Evolutionary conservation across 306 rosid genomes (phyloP).

Genomic region (Prunus armeniaca): DNA sequence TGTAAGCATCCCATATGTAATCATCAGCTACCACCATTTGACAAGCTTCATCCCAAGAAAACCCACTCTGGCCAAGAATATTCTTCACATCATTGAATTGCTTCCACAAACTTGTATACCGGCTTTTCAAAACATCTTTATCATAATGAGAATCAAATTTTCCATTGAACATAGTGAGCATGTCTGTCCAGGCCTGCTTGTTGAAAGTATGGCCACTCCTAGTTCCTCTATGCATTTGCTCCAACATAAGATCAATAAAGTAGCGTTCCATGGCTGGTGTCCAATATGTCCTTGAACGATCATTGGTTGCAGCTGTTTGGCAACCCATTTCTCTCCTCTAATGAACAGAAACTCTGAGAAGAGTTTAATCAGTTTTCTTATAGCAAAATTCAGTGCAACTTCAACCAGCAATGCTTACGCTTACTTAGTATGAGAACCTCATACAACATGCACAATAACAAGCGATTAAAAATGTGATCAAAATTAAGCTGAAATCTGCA

Average conservation of each 20-base stretch:
- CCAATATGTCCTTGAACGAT: conserved; percentile 73
- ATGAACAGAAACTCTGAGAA: not conserved
- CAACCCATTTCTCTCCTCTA: conserved; percentile 43
- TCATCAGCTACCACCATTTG: conserved; percentile 75
- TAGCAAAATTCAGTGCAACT: not conserved
- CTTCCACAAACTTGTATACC: conserved; percentile 72
- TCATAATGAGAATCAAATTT: conserved; percentile 67
- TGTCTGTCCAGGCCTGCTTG: conserved; percentile 76
- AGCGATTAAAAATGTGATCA: not conserved
- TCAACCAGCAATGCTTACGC: not conserved
- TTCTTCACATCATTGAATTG: conserved; percentile 72
- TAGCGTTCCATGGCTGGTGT: conserved; percentile 68
- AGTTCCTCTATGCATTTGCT: conserved; percentile 64
- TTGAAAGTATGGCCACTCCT: conserved; percentile 68
- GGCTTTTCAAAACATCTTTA: conserved; percentile 68
- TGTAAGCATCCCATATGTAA: conserved; percentile 59
- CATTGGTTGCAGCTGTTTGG: conserved; percentile 40
- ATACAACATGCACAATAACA: not conserved
- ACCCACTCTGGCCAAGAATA: conserved; percentile 56
- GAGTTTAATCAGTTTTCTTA: too few relatives aligned
- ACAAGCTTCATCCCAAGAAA: conserved; percentile 68
- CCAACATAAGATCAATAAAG: conserved; percentile 71
- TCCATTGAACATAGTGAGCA: conserved; percentile 57
- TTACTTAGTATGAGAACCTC: too few relatives aligned
- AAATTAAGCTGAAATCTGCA: not conserved